Base-by-base conservation (phyloP, 139 green algal species). In the Chlorella ohadii region DNA sequence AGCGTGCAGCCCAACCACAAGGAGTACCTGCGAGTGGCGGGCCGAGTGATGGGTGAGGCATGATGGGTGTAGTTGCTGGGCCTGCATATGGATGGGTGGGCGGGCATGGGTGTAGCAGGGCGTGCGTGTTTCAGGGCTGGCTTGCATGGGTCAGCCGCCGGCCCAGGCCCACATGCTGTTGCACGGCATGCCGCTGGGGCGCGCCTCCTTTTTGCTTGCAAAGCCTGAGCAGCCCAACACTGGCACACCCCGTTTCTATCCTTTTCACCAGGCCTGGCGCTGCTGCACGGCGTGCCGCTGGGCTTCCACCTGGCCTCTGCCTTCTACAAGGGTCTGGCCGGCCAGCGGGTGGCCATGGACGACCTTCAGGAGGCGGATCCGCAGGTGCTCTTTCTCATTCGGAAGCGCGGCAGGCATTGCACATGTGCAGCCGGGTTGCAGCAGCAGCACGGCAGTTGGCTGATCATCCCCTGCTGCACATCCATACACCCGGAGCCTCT, bases 251-350 rank as follows among this genome's bases (percentile, higher is more conserved):
- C n/a, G n/a, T n/a, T n/a, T n/a, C n/a, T n/a, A n/a, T n/a, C n/a
- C n/a, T n/a, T n/a, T n/a, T 9, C 44, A 51, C 6, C 44, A 51
- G 68, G 68, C 23, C 38, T 56, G 68, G 68, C 68, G 36, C 68
- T 75, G 68, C 68, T 75, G 68, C 68, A 75, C 68, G 38, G 68
- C 38, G 38, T 75, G 68, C 68, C 68, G 36, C 68, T 75, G 68
- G 36, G 68, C 68, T 75, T 39, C 68, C 68, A 56, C 23, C 68
- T 75, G 68, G 36, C 68, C 9, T 4, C 36, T 11, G 68, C 68
- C 38, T 56, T 75, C 68, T 55, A 75, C 68, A 20, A 19, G 6
- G 23, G 68, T 20, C 38, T 75, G 68, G 68, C 17, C 68, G 31
- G 31, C 31, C 13, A 44, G 13, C 1, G 25, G n/a, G 15, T 13